Evolutionary conservation across 139 green algal genomes (phyloP), one percentile per base, ranked within the genome.

Genomic region (Diplosphaera chodatii): DNA sequence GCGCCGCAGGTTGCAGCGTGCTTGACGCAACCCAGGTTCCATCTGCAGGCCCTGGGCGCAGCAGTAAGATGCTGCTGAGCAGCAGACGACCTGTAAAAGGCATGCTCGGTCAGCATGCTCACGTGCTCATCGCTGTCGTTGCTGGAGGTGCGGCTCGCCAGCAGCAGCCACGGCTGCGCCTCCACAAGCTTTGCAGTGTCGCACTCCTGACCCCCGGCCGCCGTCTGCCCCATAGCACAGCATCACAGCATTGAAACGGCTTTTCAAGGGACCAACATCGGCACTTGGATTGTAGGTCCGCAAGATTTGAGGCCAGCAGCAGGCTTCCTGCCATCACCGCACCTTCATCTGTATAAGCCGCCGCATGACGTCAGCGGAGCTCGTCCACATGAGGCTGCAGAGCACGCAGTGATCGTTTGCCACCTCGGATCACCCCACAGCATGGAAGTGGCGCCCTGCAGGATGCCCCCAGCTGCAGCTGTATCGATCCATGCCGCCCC

Each of bases 301-400:
- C 13, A 13, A 13, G 37, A 21, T 8, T 13, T 21, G 28, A 40
- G 37, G 32, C n/a, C n/a, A n/a, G n/a, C n/a, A n/a, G n/a, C n/a
- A n/a, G n/a, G n/a, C n/a, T n/a, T n/a, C n/a, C n/a, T n/a, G n/a
- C n/a, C n/a, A n/a, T n/a, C n/a, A n/a, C n/a, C 68, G 20, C 66
- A 88, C 79, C 77, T 80, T 79, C 79, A 91, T 85, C 22, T 81
- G 79, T 29, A 88, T 55, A 34, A 91, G 79, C 18, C 83, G 68
- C 21, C 63, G 59, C 40, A 75, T 76, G 32, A 89, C 64, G 56
- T 64, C 66, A 56, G 34, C 40, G 32, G 5, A 15, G n/a, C 40
- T 10, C 25, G 28, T 32, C 32, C 33, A 59, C 16, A 55, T 23
- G 16, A 56, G 66, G 0, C 66, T 70, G 33, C 33, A 70, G 33